A percentile compares a stretch with the other conserved stretches of the same genome.
Evolutionary conservation across 2,329 filamentous ascomycete genomes (phyloP).

Genomic region (Thielaviopsis euricoi): DNA sequence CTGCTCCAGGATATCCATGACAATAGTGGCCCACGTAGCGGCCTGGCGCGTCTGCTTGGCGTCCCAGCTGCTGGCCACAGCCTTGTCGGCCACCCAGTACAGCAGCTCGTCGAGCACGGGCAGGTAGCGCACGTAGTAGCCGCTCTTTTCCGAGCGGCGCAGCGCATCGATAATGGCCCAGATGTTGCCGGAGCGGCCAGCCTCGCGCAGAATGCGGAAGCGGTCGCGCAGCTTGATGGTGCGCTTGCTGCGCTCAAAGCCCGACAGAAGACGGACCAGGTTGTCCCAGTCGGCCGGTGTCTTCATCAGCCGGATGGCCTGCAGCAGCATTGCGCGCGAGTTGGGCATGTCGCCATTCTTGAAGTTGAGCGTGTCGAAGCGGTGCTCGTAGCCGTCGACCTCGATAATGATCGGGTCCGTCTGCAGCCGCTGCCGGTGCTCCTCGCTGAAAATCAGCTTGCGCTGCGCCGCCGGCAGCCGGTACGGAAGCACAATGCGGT

Average conservation of each 20-base stretch:
- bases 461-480: conserved; percentile 38
- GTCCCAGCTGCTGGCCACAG: conserved; percentile 22
- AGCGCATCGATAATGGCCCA: conserved; percentile 33
- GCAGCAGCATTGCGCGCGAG: conserved; percentile 22
- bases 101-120: conserved; percentile 20
- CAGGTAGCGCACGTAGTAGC: conserved; percentile 24
- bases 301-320: conserved; percentile 29
- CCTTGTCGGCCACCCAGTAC: conserved; percentile 24
- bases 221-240: conserved; percentile 21
- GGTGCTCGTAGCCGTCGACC: conserved; percentile 38
- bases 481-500: conserved; percentile 43
- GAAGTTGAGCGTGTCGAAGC: conserved; percentile 31
- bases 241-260: conserved; percentile 27
- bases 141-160: conserved; percentile 29
- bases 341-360: conserved; percentile 25
- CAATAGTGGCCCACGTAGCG: conserved; percentile 27
- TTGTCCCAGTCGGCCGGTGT: conserved; percentile 34
- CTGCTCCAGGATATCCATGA: conserved; percentile 33
- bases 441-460: conserved; percentile 32
- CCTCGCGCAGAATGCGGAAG: conserved; percentile 25
- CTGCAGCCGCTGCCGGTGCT: conserved; percentile 31
- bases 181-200: conserved; percentile 25
- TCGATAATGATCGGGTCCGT: conserved; percentile 40
- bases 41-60: conserved; percentile 24
- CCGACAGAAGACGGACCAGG: conserved; percentile 34